These are phyloP conservation scores for Diospyros lotus DNA, from an alignment of 148 eudicot species.

Conservation along the genomic window DNA sequence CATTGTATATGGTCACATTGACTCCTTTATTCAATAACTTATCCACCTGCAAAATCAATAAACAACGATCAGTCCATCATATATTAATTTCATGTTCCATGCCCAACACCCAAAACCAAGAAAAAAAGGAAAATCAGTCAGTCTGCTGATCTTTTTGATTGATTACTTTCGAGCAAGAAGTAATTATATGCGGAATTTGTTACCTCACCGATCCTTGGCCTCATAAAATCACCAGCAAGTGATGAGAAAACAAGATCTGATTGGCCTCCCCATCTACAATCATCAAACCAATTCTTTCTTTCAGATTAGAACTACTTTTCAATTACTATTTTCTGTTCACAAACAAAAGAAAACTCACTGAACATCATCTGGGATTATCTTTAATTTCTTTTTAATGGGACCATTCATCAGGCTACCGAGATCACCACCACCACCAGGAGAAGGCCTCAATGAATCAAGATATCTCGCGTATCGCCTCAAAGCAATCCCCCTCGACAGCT, in stretches of 20 bases:
- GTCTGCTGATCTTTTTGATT: no score
- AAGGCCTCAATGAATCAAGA: conserved; percentile 25
- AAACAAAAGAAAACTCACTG: conserved; percentile 34
- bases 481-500: conserved; percentile 25
- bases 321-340: background rate
- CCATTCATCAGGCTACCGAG: conserved; percentile 62
- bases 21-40: conserved; percentile 32
- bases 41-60: conserved; percentile 36
- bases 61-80: background rate
- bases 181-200: background rate
- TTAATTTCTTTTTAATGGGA: conserved; percentile 54
- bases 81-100: background rate
- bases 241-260: conserved; percentile 45
- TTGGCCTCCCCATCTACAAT: conserved; percentile 78
- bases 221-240: conserved; percentile 73
- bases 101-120: no score
- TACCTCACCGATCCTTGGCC: conserved; percentile 81
- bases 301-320: background rate
- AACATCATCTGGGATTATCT: conserved; percentile 63
- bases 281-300: background rate
- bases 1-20: conserved; percentile 37
- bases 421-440: conserved; percentile 31
- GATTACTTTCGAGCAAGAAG: background rate
- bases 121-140: no score
- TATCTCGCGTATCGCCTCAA: conserved; percentile 57